A percentile compares a stretch with the other conserved stretches of the same genome.
These are phyloP conservation scores for Coemansia sp. DNA, from an alignment of 192 early-diverging fungal species.

Conservation along the genomic window DNA sequence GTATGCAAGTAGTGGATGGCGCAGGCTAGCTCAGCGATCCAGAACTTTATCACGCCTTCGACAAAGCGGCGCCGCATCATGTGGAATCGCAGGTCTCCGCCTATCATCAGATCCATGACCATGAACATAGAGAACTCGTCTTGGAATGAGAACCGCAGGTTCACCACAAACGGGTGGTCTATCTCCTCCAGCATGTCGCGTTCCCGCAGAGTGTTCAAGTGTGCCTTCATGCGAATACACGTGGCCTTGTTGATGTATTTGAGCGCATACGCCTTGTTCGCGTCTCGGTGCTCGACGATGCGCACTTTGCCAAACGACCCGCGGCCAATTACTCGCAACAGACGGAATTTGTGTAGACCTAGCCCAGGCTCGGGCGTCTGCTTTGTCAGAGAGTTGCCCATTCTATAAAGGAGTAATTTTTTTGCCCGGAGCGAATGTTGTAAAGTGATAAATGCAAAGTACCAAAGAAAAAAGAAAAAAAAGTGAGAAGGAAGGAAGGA, in stretches of 20 bases:
- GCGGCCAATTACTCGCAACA: constrained; percentile 87
- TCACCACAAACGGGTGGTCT: constrained; percentile 74
- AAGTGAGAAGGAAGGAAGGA: background rate
- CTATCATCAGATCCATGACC: constrained; percentile 86
- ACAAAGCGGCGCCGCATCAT: constrained; percentile 42
- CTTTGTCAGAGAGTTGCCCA: constrained; percentile 45
- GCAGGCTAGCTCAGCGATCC: constrained; percentile 81
- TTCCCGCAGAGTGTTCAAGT: constrained; percentile 79
- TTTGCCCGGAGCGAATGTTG: background rate
- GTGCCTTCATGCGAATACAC: constrained; percentile 62
- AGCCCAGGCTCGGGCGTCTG: constrained; percentile 38
- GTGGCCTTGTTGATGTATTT: constrained; percentile 95
- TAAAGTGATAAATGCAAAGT: background rate
- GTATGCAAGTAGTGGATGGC: constrained; percentile 79
- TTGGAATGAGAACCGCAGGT: constrained; percentile 91
- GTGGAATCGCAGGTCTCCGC: constrained; percentile 85
- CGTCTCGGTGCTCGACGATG: constrained; percentile 84
- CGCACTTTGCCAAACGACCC: constrained; percentile 97
- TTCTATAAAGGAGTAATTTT: background rate
- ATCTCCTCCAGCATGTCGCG: constrained; percentile 78
- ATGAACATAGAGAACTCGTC: constrained; percentile 88
- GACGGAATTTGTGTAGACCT: constrained; percentile 81
- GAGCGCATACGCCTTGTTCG: constrained; percentile 78
- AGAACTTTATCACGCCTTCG: constrained; percentile 73
- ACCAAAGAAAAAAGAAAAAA: background rate